Evolutionary conservation across 768 basidiomycete species (phyloP).

Genomic region (Agaricus sinodeliciosus): DNA sequence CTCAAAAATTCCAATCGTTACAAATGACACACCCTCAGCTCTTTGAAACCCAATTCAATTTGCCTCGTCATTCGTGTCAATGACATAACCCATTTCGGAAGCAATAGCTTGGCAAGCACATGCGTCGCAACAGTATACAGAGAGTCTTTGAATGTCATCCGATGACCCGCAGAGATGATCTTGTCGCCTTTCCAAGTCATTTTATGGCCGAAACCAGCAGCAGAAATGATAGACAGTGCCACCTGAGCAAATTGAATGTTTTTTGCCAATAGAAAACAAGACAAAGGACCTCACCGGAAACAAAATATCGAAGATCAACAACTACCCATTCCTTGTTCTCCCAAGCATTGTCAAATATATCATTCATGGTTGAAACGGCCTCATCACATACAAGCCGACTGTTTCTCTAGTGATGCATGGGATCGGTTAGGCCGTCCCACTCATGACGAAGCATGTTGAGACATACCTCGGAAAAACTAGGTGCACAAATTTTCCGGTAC

Average conservation of each 20-base stretch:
- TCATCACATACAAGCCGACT: constrained; percentile 44
- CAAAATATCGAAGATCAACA: constrained; percentile 45
- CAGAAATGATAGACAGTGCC: constrained; percentile 47
- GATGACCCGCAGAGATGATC: constrained; percentile 33
- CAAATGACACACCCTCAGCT: constrained; percentile 27
- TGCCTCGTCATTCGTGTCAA: constrained; percentile 25
- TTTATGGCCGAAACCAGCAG: constrained; percentile 47
- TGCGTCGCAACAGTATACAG: constrained; percentile 35
- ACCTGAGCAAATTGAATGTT: constrained; percentile 28
- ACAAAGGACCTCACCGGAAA: constrained; percentile 32
- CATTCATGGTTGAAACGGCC: constrained; percentile 31
- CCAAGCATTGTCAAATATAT: constrained; percentile 44
- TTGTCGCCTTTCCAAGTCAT: constrained; percentile 41
- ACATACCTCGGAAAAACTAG: constrained; percentile 55
- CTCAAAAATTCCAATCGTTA: background rate
- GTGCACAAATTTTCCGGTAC: constrained; percentile 54
- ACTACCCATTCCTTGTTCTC: constrained; percentile 28
- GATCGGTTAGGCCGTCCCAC: no score
- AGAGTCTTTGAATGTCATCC: constrained; percentile 41
- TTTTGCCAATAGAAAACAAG: background rate
- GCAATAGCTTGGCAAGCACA: constrained; percentile 26
- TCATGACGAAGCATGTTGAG: constrained; percentile 1
- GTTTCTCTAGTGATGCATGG: constrained; percentile 25
- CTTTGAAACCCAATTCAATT: constrained; percentile 29
- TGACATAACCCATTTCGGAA: constrained; percentile 33